phyloP scores from a whole-genome alignment of 2,329 filamentous ascomycete genomes.

The Zalaria obscura region DNA sequence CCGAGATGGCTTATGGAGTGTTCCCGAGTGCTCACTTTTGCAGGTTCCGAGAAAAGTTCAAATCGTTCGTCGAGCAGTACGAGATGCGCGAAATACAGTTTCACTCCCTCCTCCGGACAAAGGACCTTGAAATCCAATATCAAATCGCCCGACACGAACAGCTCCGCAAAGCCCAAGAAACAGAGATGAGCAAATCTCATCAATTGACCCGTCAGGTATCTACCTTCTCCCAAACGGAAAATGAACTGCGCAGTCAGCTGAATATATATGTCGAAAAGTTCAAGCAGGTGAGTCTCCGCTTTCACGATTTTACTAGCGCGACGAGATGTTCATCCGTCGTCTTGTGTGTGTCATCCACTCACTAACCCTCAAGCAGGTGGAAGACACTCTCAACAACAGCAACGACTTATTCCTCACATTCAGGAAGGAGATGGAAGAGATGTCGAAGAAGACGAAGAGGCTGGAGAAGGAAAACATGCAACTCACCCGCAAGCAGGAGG shows the following conservation, averaged over 20 bases:
- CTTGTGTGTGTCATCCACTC: conserved; percentile 10
- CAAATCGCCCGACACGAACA: conserved; percentile 79
- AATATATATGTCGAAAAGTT: conserved; percentile 99
- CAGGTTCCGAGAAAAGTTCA: conserved; percentile 63
- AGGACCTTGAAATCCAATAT: conserved; percentile 90
- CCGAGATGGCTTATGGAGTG: neutral
- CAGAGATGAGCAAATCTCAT: conserved; percentile 64
- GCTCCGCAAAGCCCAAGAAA: conserved; percentile 76
- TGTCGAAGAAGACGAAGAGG: conserved; percentile 97
- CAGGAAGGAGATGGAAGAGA: conserved; percentile 98
- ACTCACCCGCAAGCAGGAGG: conserved; percentile 82
- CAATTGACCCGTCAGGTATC: conserved; percentile 84
- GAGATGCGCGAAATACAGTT: conserved; percentile 92
- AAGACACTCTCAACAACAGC: conserved; percentile 96
- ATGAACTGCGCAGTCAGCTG: conserved; percentile 82
- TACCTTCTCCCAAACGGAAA: conserved; percentile 91
- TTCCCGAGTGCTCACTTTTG: neutral
- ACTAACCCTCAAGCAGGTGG: conserved; percentile 56
- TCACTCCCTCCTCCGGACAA: conserved; percentile 78
- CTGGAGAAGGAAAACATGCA: conserved; percentile 92
- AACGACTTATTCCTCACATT: conserved; percentile 96
- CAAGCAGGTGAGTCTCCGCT: conserved; percentile 64
- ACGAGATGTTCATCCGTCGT: neutral
- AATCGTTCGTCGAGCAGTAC: conserved; percentile 92
- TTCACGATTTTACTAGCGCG: neutral